These are phyloP conservation scores for Aureobasidium melanogenum DNA, from an alignment of 2,329 filamentous ascomycete genomes.

Conservation along the genomic window DNA sequence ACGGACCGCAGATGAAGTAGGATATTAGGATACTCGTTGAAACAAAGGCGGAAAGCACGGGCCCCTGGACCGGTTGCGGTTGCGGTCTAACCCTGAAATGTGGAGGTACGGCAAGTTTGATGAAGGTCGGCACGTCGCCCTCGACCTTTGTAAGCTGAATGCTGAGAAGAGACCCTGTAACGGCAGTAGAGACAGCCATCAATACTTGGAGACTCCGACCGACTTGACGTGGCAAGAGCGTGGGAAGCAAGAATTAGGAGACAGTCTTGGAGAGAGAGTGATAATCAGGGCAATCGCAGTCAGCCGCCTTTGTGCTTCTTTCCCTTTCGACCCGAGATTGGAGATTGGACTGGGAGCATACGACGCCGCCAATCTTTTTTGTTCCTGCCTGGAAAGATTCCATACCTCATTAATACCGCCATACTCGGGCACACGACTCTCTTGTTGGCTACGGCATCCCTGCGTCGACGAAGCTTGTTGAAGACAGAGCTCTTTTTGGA, in stretches of 20 bases:
- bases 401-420: conserved; percentile 1
- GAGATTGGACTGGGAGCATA: conserved; percentile 7
- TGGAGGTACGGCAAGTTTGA: background rate
- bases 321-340: conserved; percentile 8
- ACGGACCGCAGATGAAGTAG: background rate
- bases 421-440: background rate
- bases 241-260: background rate
- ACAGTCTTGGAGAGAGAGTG: background rate
- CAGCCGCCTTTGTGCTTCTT: conserved; percentile 10
- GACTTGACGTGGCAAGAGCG: background rate
- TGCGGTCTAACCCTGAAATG: background rate
- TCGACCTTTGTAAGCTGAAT: conserved; percentile 1
- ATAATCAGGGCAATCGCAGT: background rate
- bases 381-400: background rate
- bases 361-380: conserved; percentile 8
- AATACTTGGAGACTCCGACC: background rate
- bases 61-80: background rate
- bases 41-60: background rate
- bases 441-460: background rate
- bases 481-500: conserved; percentile 2
- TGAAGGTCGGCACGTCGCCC: background rate
- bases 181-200: background rate
- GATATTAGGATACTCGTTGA: conserved; percentile 3
- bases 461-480: background rate
- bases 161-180: background rate